Percentiles rank a stretch among this genome's conserved stretches.
Conservation (phyloP, 1,284 basidiomycete species). For the Cystobasidium sp. region DNA sequence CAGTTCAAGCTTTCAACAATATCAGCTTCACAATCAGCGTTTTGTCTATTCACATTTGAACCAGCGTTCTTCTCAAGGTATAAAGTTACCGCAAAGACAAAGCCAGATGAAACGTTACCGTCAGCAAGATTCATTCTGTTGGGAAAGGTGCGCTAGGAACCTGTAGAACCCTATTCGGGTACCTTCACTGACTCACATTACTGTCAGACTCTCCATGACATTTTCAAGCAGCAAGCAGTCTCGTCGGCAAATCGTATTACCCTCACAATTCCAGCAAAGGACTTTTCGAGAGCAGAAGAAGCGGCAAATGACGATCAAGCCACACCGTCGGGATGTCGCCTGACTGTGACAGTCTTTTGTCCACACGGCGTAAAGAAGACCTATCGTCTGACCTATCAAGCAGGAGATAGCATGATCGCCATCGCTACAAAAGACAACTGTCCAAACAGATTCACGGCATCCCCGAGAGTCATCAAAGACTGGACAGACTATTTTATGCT, state of each 20-base stretch:
- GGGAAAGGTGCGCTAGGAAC: constrained; percentile 20
- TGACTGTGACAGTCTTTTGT: constrained; percentile 40
- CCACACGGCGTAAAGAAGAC: constrained; percentile 45
- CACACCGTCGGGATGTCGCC: constrained; percentile 35
- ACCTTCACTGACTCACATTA: neutral
- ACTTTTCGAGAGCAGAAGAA: constrained; percentile 34
- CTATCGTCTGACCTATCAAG: constrained; percentile 37
- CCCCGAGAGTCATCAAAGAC: constrained; percentile 36
- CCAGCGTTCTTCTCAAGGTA: constrained; percentile 49
- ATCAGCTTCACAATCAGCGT: constrained; percentile 50
- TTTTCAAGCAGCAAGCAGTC: constrained; percentile 40
- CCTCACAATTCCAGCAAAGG: constrained; percentile 32
- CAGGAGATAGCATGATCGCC: constrained; percentile 32
- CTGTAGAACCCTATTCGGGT: neutral
- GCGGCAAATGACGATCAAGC: constrained; percentile 22
- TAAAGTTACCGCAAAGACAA: constrained; percentile 31
- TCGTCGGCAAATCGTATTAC: constrained; percentile 26
- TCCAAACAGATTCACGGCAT: constrained; percentile 24
- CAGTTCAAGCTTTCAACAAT: constrained; percentile 51
- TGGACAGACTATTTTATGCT: constrained; percentile 42
- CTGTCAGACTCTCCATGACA: constrained; percentile 40
- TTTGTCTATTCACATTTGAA: constrained; percentile 49
- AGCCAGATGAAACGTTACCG: neutral
- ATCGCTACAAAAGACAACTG: constrained; percentile 37
- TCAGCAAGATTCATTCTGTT: constrained; percentile 27